Base-by-base conservation (phyloP, 306 rosid species). In the Cotoneaster glaucophyllus region DNA sequence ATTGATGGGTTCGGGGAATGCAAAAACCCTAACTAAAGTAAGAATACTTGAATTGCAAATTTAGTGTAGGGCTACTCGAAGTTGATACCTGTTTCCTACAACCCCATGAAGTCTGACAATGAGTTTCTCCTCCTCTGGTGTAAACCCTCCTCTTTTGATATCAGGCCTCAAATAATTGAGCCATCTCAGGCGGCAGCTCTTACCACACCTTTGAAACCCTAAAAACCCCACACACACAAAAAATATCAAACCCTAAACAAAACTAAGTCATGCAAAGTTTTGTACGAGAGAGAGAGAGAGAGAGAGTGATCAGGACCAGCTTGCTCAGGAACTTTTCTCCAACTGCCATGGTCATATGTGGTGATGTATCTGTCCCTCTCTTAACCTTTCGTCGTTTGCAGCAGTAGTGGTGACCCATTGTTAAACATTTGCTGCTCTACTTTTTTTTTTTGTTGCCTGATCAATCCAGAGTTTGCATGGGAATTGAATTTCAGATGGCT, bases 251-350 rank as follows among this genome's bases (percentile, higher is more conserved):
- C 21, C 4, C 19, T 26, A 13, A 26, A 14, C 19, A 5, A 61
- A 61, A 7, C 18, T 25, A 61, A 6, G 14, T 13, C 21, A 50
- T 50, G 54, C 8, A 50, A 50, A 50, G 54, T 50, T 15, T 48
- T 48, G 54, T 15, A 48, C 54, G 19, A 10, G 25, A 21, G 26
- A 54, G 25, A 54, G 58, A 54, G 25, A 54, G 11, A 57, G 8
- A 58, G 26, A 13, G 32, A 1, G 37, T 61, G 52, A 32, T 78
- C 15, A 48, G 25, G 50, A 64, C 97, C 98, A 66, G 98, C 97
- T 95, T 90, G 90, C 48, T 92, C 98, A 2, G 98, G 98, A 58
- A 95, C 98, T 84, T 92, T 95, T 76, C 98, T 95, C 98, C 98
- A 95, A 26, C 98, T 90, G 54, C 97, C 98, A 89, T 89, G 90